phyloP scores from a whole-genome alignment of 1,139 yeast species.

The Debaryomycetaceae sp. region DNA sequence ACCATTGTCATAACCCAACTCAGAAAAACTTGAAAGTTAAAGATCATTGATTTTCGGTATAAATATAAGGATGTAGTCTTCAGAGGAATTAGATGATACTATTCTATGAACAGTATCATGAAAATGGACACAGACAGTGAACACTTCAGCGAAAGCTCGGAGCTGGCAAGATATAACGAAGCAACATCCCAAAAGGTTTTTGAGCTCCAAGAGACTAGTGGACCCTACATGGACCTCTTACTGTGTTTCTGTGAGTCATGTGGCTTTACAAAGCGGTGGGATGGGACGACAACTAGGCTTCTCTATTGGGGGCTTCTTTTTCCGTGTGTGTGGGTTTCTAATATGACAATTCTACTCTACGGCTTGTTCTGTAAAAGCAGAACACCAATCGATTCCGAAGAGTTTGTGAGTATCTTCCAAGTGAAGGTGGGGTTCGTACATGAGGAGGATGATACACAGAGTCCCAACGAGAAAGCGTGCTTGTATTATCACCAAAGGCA shows the following conservation, averaged over 20 bases:
- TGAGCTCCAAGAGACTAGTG: not conserved
- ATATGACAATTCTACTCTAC: slow-evolving; percentile 6
- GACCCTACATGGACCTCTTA: not conserved
- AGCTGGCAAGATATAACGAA: not conserved
- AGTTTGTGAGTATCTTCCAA: slow-evolving; percentile 8
- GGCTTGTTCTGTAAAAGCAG: slow-evolving; percentile 7
- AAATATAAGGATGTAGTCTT: not conserved
- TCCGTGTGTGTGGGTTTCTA: slow-evolving; percentile 23
- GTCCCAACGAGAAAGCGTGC: slow-evolving; percentile 2
- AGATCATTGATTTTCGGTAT: not conserved
- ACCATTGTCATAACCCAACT: not conserved
- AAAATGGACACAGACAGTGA: not conserved
- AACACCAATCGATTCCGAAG: slow-evolving; percentile 9
- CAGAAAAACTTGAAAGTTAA: not conserved
- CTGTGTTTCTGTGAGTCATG: slow-evolving; percentile 7
- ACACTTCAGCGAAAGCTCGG: not conserved
- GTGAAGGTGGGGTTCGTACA: not conserved
- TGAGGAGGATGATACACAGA: not conserved
- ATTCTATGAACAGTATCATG: not conserved
- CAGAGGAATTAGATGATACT: not conserved
- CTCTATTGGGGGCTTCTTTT: slow-evolving; percentile 16
- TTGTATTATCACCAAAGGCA: slow-evolving; percentile 6
- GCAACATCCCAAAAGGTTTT: not conserved
- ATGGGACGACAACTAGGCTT: slow-evolving; percentile 1
- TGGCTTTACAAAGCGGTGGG: slow-evolving; percentile 2